These are phyloP conservation scores for Hypoxylon sp. DNA, from an alignment of 2,329 filamentous ascomycete genomes.

Conservation along the genomic window DNA sequence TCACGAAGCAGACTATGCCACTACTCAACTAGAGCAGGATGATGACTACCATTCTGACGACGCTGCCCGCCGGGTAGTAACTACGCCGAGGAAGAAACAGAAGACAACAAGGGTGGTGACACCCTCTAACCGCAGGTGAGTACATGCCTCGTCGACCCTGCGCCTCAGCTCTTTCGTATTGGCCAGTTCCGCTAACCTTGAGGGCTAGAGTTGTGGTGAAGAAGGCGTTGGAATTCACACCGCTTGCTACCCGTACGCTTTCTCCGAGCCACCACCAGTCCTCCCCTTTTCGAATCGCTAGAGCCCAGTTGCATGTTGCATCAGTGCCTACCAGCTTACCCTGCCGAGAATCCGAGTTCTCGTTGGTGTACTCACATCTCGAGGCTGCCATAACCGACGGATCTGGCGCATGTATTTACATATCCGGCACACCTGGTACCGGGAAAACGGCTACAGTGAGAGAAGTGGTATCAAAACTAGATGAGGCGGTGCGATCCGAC, in stretches of 20 bases:
- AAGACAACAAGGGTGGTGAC: slow-evolving; percentile 63
- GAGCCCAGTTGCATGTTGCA: slow-evolving; percentile 91
- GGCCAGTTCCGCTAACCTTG: slow-evolving; percentile 4
- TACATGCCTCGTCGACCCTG: slow-evolving; percentile 70
- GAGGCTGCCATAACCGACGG: slow-evolving; percentile 95
- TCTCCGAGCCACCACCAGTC: slow-evolving; percentile 81
- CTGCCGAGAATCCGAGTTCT: slow-evolving; percentile 93
- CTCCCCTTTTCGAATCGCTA: slow-evolving; percentile 92
- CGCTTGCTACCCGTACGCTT: slow-evolving; percentile 88
- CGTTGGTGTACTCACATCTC: slow-evolving; percentile 91
- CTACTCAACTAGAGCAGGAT: slow-evolving; percentile 49
- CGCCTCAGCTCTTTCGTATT: not conserved
- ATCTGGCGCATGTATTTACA: slow-evolving; percentile 96
- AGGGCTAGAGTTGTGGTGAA: slow-evolving; percentile 75
- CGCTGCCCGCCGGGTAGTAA: slow-evolving; percentile 53
- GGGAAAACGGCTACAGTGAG: slow-evolving; percentile 98
- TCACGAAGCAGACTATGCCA: slow-evolving; percentile 54
- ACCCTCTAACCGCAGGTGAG: slow-evolving; percentile 61
- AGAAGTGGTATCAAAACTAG: slow-evolving; percentile 90
- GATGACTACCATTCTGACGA: slow-evolving; percentile 58
- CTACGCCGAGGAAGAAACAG: slow-evolving; percentile 71
- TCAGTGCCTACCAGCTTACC: slow-evolving; percentile 91
- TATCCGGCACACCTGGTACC: slow-evolving; percentile 97
- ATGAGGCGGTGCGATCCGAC: slow-evolving; percentile 88
- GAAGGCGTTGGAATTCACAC: slow-evolving; percentile 94